Evolutionary conservation across 2,329 filamentous ascomycete species (phyloP).

Genomic region (Berkeleyomyces basicola): DNA sequence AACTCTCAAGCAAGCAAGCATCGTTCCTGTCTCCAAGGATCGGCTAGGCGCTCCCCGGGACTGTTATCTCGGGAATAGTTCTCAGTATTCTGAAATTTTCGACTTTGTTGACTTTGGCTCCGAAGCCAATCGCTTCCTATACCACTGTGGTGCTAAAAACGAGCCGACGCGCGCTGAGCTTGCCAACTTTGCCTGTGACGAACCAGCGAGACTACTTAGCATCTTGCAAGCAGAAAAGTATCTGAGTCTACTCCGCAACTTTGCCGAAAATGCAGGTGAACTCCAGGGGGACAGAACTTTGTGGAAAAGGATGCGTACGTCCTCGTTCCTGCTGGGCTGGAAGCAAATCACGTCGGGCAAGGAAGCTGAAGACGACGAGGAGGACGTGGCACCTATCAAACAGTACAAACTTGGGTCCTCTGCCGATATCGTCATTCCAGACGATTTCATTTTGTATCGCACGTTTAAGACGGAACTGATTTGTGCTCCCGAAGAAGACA

Average conservation of each 20-base stretch:
- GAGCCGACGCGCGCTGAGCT: conserved; percentile 82
- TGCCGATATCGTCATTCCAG: conserved; percentile 57
- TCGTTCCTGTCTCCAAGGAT: conserved; percentile 47
- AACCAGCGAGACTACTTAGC: conserved; percentile 67
- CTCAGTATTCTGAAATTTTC: conserved; percentile 72
- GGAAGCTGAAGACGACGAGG: conserved; percentile 19
- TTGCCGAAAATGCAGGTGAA: conserved; percentile 54
- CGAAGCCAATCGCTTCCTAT: conserved; percentile 75
- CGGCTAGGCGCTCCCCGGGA: conserved; percentile 10
- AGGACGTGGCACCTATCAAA: conserved; percentile 49
- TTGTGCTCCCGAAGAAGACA: conserved; percentile 79
- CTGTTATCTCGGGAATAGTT: conserved; percentile 54
- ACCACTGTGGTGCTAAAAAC: conserved; percentile 75
- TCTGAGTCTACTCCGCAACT: conserved; percentile 58
- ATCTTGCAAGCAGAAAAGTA: conserved; percentile 79
- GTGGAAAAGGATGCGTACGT: conserved; percentile 56
- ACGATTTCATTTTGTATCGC: conserved; percentile 79
- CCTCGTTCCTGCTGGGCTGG: conserved; percentile 69
- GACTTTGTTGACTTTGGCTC: conserved; percentile 90
- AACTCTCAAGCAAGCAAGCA: conserved; percentile 45
- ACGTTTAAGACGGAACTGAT: conserved; percentile 74
- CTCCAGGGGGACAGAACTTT: conserved; percentile 68
- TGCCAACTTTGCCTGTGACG: conserved; percentile 63
- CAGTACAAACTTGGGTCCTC: conserved; percentile 66
- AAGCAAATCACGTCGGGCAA: conserved; percentile 23